These are phyloP conservation scores for Brassica napus DNA, from an alignment of 345 rosid species.

Conservation along the genomic window DNA sequence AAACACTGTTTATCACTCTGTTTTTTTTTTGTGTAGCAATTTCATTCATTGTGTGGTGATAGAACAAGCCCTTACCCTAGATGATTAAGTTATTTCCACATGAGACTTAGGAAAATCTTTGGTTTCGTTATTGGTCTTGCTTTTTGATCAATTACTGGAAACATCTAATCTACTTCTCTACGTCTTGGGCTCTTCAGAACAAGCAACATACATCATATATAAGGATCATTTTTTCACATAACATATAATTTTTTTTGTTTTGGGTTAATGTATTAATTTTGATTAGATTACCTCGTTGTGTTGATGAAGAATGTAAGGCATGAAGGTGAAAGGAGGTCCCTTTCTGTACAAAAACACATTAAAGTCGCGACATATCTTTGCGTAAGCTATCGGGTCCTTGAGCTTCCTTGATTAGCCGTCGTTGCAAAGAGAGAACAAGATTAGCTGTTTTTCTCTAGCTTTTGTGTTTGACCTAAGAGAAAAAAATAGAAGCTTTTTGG, in stretches of 20 bases:
- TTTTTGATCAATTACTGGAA: constrained; percentile 68
- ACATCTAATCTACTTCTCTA: constrained; percentile 60
- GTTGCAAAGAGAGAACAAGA: background rate
- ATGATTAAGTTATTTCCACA: constrained; percentile 94
- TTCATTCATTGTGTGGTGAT: background rate
- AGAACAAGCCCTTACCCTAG: constrained; percentile 53
- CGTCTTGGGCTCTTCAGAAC: constrained; percentile 49
- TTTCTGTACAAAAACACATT: constrained; percentile 40
- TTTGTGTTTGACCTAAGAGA: constrained; percentile 9
- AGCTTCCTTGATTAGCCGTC: constrained; percentile 54
- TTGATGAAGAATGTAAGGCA: constrained; percentile 59
- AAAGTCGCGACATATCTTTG: constrained; percentile 61
- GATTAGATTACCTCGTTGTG: constrained; percentile 53
- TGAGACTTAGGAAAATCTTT: constrained; percentile 59
- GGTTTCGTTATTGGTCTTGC: constrained; percentile 73
- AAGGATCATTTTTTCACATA: background rate
- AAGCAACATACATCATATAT: background rate
- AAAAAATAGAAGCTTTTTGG: background rate
- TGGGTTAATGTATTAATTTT: background rate
- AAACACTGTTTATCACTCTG: background rate
- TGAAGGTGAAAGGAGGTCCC: constrained; percentile 83
- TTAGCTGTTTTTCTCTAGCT: background rate
- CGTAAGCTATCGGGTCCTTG: constrained; percentile 81
- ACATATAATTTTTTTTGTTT: background rate
- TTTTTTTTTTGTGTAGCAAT: background rate